Conservation (phyloP, 306 rosid genomes). For the Castanea mollissima region DNA sequence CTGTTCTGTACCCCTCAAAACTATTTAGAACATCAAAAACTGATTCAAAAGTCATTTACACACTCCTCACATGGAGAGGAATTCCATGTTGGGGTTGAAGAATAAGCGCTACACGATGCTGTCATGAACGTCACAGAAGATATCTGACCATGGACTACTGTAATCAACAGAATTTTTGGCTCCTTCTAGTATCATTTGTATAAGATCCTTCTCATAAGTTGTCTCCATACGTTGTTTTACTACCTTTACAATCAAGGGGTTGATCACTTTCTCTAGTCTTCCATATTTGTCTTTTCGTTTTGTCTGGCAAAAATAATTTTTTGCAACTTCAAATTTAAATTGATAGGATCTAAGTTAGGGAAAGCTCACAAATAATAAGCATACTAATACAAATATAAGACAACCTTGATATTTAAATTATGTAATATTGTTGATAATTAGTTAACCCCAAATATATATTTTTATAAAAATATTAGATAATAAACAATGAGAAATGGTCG, state of each 20-base stretch:
- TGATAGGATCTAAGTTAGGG: background rate
- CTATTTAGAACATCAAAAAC: background rate
- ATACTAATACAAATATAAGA: too few relatives aligned
- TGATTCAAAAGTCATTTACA: background rate
- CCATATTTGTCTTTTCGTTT: conserved; percentile 49
- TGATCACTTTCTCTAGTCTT: conserved; percentile 53
- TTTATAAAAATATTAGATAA: background rate
- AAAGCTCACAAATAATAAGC: background rate
- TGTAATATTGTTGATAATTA: too few relatives aligned
- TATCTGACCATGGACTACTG: conserved; percentile 4
- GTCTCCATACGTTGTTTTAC: conserved; percentile 37
- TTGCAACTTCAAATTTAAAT: background rate
- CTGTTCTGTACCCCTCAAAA: too few relatives aligned
- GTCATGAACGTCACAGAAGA: conserved; percentile 30
- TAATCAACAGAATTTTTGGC: conserved; percentile 29
- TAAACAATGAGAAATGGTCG: background rate
- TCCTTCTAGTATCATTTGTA: conserved; percentile 57
- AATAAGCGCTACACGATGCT: conserved; percentile 29
- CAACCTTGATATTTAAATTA: too few relatives aligned
- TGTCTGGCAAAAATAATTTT: conserved; percentile 46
- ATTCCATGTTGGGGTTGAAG: conserved; percentile 33
- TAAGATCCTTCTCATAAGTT: conserved; percentile 45
- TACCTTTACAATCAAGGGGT: conserved; percentile 35
- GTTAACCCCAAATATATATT: background rate
- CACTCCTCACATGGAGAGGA: background rate